These are phyloP conservation scores for Plasmopara muralis DNA, from an alignment of 352 stramenopile species.

Conservation along the genomic window DNA sequence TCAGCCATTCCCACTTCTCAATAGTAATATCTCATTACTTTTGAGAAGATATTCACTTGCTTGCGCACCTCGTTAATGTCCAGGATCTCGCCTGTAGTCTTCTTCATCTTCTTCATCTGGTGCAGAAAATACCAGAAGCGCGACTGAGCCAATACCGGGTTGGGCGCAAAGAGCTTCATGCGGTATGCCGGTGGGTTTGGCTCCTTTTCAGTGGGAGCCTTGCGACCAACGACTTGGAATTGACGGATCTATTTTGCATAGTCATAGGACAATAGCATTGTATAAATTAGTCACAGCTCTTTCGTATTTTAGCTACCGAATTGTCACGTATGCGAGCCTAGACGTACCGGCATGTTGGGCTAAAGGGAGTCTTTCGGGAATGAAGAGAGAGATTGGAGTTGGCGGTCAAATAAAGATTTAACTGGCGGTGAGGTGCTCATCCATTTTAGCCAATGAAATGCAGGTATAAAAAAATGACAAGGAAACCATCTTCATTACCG, in stretches of 20 bases:
- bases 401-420: constrained; percentile 7
- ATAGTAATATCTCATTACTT: constrained; percentile 9
- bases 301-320: neutral
- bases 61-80: constrained; percentile 95
- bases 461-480: too few species aligned
- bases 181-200: constrained; percentile 98
- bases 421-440: constrained; percentile 3
- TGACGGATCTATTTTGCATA: constrained; percentile 87
- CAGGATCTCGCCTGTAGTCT: constrained; percentile 99
- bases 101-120: constrained; percentile 99
- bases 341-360: constrained; percentile 30
- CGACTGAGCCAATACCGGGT: constrained; percentile 97
- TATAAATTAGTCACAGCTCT: neutral
- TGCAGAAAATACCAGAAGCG: constrained; percentile 99
- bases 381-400: neutral
- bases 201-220: constrained; percentile 96
- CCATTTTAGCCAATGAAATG: constrained; percentile 1
- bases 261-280: neutral
- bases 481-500: too few species aligned
- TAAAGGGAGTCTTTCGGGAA: constrained; percentile 34
- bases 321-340: neutral
- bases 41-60: constrained; percentile 19
- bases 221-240: constrained; percentile 99
- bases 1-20: constrained; percentile 4
- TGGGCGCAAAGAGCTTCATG: constrained; percentile 97